phyloP scores from a whole-genome alignment of 2,329 filamentous ascomycete genomes.

The Talaromyces amestolkiae region DNA sequence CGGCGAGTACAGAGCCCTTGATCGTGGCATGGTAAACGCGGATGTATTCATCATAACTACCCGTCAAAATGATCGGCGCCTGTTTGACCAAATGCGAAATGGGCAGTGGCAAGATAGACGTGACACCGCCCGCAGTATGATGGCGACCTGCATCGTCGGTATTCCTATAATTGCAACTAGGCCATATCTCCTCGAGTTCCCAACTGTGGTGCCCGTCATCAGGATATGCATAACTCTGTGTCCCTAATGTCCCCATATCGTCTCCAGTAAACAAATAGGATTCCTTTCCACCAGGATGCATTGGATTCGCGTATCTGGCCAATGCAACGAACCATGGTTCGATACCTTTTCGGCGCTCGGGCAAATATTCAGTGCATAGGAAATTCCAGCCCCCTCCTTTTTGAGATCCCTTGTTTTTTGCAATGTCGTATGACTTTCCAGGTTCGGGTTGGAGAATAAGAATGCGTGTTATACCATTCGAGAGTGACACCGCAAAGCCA shows the following conservation, averaged over 20 bases:
- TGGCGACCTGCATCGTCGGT: constrained; percentile 52
- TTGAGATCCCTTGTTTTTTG: neutral
- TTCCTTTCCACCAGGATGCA: neutral
- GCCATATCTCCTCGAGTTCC: constrained; percentile 1
- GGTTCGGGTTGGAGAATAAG: constrained; percentile 48
- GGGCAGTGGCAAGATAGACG: constrained; percentile 73
- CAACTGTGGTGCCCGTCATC: constrained; percentile 8
- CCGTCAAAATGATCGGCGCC: constrained; percentile 68
- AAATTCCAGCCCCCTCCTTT: neutral
- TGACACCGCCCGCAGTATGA: constrained; percentile 76
- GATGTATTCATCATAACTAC: constrained; percentile 85
- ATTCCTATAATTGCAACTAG: constrained; percentile 16
- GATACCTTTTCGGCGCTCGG: constrained; percentile 33
- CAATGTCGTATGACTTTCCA: neutral
- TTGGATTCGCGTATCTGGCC: constrained; percentile 22
- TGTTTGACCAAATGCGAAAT: constrained; percentile 37
- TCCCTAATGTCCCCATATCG: constrained; percentile 39
- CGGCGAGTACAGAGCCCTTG: constrained; percentile 56
- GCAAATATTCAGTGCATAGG: constrained; percentile 16
- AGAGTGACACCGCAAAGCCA: constrained; percentile 68
- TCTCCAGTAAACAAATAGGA: constrained; percentile 40
- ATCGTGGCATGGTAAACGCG: constrained; percentile 54
- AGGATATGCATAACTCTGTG: constrained; percentile 28
- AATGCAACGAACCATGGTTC: constrained; percentile 43
- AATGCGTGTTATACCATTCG: constrained; percentile 59